Evolutionary conservation across 176 grass and related monocot genomes (phyloP), one percentile per base, ranked within the genome.

Genomic region (Oryza punctata): DNA sequence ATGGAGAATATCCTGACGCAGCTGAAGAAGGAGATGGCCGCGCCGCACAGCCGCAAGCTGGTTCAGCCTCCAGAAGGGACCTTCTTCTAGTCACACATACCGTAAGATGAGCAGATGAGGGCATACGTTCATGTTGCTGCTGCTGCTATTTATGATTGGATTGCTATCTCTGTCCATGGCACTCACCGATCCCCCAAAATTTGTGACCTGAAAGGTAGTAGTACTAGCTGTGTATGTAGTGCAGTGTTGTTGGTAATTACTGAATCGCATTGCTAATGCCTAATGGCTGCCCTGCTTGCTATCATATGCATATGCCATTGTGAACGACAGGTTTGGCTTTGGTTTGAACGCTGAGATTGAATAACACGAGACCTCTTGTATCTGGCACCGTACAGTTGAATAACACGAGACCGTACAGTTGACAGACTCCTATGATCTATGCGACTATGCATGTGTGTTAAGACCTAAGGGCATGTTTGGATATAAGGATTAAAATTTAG

Each of bases 1-100:
- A 88, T 91, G 90, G 90, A 91, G 66, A 57, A 85, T 26, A 74
- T 85, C 10, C 77, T 91, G 40, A 88, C 78, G 1, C 90, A 88
- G 47, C 78, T 91, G 28, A 88, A 88, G 82, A 76, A 86, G 67
- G 90, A 88, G 78, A 91, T 91, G 90, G 61, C 73, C 1, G 67
- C 86, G 32, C 71, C 90, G 15, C 82, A 88, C 59, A 91, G 78
- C 57, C 78, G 82, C 2, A 88, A 88, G 72, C 72, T 91, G 25
- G 60, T 88, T n/a, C 85, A 88, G 65, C 77, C 89, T 3, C 81
- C 85, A 0, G 89, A 91, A 43, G 85, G 85, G 25, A 81, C 89
- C 12, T 90, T 67, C 73, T 86, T 89, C 82, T 40, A 74, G 44
- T 25, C 1, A 68, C 3, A 7, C 21, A 68, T 7, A 7, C 21